Evolutionary conservation across 768 basidiomycete genomes (phyloP), one percentile per base, ranked within the genome.

Genomic region (Suillus brevipes): DNA sequence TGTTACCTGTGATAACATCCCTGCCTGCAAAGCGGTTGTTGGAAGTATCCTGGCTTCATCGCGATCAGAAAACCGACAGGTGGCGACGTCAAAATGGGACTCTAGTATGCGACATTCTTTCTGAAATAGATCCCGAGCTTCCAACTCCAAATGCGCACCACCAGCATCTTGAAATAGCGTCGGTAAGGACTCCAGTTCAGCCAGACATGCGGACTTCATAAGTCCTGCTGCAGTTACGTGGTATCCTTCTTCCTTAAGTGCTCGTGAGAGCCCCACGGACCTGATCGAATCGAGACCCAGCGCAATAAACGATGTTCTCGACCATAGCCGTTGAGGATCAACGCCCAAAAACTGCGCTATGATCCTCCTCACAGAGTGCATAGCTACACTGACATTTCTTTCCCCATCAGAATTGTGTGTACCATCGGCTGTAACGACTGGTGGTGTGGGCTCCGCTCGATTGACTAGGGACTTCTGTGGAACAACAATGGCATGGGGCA

Each of bases 201-300:
- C 57, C 37, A 58, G 38, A 40, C 57, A 58, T 28, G 28, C 62
- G 36, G 36, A 67, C 60, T 68, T 73, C 72, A 84, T 75, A 28
- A 84, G 70, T 42, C 82, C 78, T 20, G 72, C 69, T 14, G 82
- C 78, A 38, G 77, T 74, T 14, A 79, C 62, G 7, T 64, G 53
- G 56, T 78, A 73, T 2, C 80, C 81, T 23, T 71, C 70, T 62
- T 72, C 72, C 25, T 71, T 71, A 14, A 84, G 67, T 12, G 63
- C 40, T 60, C 75, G 78, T 37, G 81, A 76, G 42, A 84, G 70
- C 3, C 82, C 81, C 12, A 84, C 78, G 0, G 83, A 79, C 65
- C 78, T 79, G 64, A 84, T 80, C 8, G 83, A 84, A 66, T 84
- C 83, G 37, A 84, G 68, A 9, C 83, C 83, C 61, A 84, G 70